A percentile compares a stretch with the other conserved stretches of the same genome.
Evolutionary conservation across 2,329 filamentous ascomycete species (phyloP).

Genomic region (Paracoccidioides brasiliensis): DNA sequence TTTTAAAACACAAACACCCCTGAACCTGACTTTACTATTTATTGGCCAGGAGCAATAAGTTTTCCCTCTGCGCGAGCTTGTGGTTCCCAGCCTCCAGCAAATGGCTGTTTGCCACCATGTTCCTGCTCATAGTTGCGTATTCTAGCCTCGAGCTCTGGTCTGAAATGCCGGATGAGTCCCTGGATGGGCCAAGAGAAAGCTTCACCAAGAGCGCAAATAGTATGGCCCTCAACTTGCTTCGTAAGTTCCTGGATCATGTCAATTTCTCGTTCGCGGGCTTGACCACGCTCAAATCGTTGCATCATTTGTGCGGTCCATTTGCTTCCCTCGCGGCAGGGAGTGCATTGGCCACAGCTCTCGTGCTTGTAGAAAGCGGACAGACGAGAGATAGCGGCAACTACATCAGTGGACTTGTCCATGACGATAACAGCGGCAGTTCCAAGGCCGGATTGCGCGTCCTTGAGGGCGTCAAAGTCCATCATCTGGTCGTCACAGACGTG

Average conservation of each 20-base stretch:
- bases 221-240: slow-evolving; percentile 98
- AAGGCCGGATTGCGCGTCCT: slow-evolving; percentile 93
- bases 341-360: slow-evolving; percentile 97
- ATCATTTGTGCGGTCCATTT: slow-evolving; percentile 99
- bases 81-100: slow-evolving; percentile 80
- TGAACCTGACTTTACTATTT: slow-evolving; percentile 19
- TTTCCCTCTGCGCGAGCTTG: slow-evolving; percentile 64
- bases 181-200: slow-evolving; percentile 98
- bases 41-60: slow-evolving; percentile 82
- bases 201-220: slow-evolving; percentile 94
- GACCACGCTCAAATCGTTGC: slow-evolving; percentile 85
- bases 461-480: slow-evolving; percentile 98
- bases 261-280: slow-evolving; percentile 81
- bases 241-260: slow-evolving; percentile 99
- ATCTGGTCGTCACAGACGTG: slow-evolving; percentile 81
- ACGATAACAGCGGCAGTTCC: slow-evolving; percentile 96
- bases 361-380: slow-evolving; percentile 97
- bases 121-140: slow-evolving; percentile 68
- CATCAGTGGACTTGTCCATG: slow-evolving; percentile 96
- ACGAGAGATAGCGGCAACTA: slow-evolving; percentile 84
- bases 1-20: not conserved
- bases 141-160: slow-evolving; percentile 83
- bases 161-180: slow-evolving; percentile 95
- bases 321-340: slow-evolving; percentile 95
- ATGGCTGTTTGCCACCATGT: slow-evolving; percentile 48